Evolutionary conservation across 257 asterid genomes (phyloP), one percentile per base, ranked within the genome.

Genomic region (Forsythia suspensa): DNA sequence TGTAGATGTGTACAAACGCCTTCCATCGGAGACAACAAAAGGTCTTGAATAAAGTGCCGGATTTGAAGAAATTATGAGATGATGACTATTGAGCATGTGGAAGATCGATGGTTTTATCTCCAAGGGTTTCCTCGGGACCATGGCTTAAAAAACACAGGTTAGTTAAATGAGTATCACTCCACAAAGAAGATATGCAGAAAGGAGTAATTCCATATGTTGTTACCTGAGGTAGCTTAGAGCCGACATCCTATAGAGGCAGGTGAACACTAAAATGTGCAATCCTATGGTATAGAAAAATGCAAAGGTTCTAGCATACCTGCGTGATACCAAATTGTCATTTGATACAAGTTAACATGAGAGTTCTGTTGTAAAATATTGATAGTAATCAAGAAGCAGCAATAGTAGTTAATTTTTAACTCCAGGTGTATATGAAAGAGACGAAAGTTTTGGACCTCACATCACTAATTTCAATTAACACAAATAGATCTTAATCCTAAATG

Each of bases 241-340:
- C 38, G 98, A 94, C 99, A 96, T 96, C 82, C 99, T 85, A 86
- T 96, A 96, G 76, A 96, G 91, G 87, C 98, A 94, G 76, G 98
- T 92, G 88, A 96, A 96, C 52, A 96, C 99, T 88, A 96, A 83
- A 77, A 96, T 73, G 82, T 96, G 98, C 96, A 96, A 80, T 77
- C 98, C 97, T 75, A 96, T 96, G 69, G 99, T 96, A 41, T 96
- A 96, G 93, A 96, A 94, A 84, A 96, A 96, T 21, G 90, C 98
- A 84, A 96, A 96, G 34, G 95, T 89, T 84, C 99, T 92, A 2
- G 96, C 97, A 20, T 91, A 94, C 86, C 99, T 96, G 92, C 85
- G 80, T 67, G 71, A 75, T 55, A 66, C 57, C 59, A 38, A 40
- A 80, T 39, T 41, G 38, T 74, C 10, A 78, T 24, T 57, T 59